These are phyloP conservation scores for Meripilus lineatus DNA, from an alignment of 1,284 basidiomycete species.

Conservation along the genomic window DNA sequence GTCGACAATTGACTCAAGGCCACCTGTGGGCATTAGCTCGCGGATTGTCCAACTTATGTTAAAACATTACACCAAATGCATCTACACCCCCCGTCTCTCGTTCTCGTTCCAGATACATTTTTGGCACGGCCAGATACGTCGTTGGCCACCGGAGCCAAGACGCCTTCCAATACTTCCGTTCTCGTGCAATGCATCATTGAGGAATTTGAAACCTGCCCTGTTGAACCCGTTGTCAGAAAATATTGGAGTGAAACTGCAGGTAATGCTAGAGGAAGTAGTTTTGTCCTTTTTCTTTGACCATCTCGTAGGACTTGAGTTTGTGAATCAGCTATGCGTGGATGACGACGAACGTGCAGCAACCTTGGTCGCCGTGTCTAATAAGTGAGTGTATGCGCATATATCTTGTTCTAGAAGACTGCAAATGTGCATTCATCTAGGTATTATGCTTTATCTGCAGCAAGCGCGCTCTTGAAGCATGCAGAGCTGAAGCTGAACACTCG, in stretches of 20 bases:
- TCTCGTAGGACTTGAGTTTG: slow-evolving; percentile 66
- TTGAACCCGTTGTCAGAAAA: slow-evolving; percentile 67
- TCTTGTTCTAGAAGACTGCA: neutral
- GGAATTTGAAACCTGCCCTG: slow-evolving; percentile 62
- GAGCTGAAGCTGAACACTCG: slow-evolving; percentile 62
- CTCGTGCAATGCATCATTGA: slow-evolving; percentile 72
- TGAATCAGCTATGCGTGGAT: slow-evolving; percentile 72
- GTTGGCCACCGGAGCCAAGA: slow-evolving; percentile 40
- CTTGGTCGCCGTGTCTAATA: slow-evolving; percentile 69
- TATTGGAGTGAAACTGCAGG: slow-evolving; percentile 82
- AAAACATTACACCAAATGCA: slow-evolving; percentile 86
- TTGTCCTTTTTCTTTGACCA: neutral
- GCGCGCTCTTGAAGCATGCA: slow-evolving; percentile 81
- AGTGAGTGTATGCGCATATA: slow-evolving; percentile 46
- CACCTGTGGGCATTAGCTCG: slow-evolving; percentile 47
- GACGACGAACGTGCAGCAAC: slow-evolving; percentile 73
- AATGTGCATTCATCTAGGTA: slow-evolving; percentile 51
- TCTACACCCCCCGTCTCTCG: slow-evolving; percentile 62
- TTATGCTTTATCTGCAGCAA: slow-evolving; percentile 80
- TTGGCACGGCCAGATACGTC: slow-evolving; percentile 48
- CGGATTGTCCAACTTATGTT: slow-evolving; percentile 81
- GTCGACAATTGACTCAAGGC: slow-evolving; percentile 10
- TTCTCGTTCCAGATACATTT: slow-evolving; percentile 80
- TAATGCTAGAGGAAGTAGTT: slow-evolving; percentile 23
- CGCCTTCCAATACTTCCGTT: slow-evolving; percentile 45